Evolutionary conservation across 225 moss, liverwort and hornwort species (phyloP), one percentile per base, ranked within the genome.

Genomic region (Polytrichum formosum): DNA sequence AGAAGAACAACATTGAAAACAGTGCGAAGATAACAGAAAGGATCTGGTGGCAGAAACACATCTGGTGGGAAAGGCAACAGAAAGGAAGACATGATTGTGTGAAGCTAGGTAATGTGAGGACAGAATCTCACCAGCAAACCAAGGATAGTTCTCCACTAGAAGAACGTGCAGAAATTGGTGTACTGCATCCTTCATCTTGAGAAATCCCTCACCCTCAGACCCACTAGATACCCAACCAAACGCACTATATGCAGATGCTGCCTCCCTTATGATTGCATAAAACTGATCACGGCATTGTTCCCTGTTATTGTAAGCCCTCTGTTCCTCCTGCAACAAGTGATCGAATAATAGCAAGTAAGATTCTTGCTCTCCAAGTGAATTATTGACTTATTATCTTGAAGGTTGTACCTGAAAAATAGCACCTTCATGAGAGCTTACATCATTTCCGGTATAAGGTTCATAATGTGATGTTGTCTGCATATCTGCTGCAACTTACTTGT

Each of bases 201-300:
- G 30, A 65, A 78, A 87, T 26, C 84, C 84, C 58, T 84, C 81
- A 71, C 77, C 81, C 81, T 86, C 90, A 33, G 87, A 80, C 55
- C 81, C 86, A 78, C 72, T 79, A 62, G 90, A 81, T 77, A 64
- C 78, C 83, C 86, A 86, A 72, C 89, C 89, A 78, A 90, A 90
- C 27, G 87, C 87, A 82, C 84, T 85, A 70, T 78, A 84, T 68
- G 84, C 78, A 73, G 90, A 87, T 66, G 84, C 90, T 74, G 84
- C 84, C 76, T 82, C 84, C 65, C 90, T 77, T 67, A 90, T 78
- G 20, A 90, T 80, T 35, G 87, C 82, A 74, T 90, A 90, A 54
- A 90, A 90, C 70, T 87, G 90, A 73, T 90, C 90, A 70, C 90
- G 87, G 64, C 87, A 90, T 61, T 79, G 90, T 63, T 90, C 90